phyloP scores from a whole-genome alignment of 768 basidiomycete genomes.

The Tricholoma furcatifolium region DNA sequence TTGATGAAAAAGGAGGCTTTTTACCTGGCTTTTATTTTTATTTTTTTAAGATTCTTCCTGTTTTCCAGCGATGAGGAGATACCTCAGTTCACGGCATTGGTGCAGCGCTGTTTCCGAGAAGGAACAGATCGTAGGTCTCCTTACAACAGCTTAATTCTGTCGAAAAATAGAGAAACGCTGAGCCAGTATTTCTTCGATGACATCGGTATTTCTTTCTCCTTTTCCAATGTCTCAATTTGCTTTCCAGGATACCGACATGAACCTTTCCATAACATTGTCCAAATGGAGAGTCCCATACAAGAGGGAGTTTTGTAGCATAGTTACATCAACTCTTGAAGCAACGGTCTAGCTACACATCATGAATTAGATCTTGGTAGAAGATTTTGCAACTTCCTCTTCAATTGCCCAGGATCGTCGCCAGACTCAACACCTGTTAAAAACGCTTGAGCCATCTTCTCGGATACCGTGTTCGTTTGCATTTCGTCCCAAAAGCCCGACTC shows the following conservation, averaged over 20 bases:
- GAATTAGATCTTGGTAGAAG: too few species aligned
- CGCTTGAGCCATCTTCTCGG: not conserved
- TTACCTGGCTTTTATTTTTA: constrained; percentile 46
- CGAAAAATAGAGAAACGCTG: not conserved
- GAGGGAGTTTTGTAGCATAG: too few species aligned
- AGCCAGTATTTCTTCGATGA: constrained; percentile 86
- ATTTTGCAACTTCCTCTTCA: too few species aligned
- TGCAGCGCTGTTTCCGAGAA: constrained; percentile 83
- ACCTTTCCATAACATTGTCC: constrained; percentile 94
- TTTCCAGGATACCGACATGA: constrained; percentile 72
- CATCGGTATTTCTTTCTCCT: constrained; percentile 47
- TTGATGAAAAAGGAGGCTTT: constrained; percentile 81
- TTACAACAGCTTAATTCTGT: not conserved
- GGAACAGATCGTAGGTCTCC: constrained; percentile 62
- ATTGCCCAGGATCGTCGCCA: too few species aligned
- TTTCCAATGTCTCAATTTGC: not conserved
- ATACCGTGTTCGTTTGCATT: not conserved
- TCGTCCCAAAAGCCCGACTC: not conserved
- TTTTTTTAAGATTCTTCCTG: constrained; percentile 2
- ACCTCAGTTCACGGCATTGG: constrained; percentile 90
- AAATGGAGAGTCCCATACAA: constrained; percentile 67
- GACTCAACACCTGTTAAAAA: not conserved
- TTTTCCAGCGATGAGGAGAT: constrained; percentile 82
- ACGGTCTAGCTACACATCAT: too few species aligned
- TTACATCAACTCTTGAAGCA: too few species aligned